Percentiles rank a stretch among this genome's conserved stretches.
Evolutionary conservation across 2,329 filamentous ascomycete species (phyloP).

Genomic region (Septoria petroselini): DNA sequence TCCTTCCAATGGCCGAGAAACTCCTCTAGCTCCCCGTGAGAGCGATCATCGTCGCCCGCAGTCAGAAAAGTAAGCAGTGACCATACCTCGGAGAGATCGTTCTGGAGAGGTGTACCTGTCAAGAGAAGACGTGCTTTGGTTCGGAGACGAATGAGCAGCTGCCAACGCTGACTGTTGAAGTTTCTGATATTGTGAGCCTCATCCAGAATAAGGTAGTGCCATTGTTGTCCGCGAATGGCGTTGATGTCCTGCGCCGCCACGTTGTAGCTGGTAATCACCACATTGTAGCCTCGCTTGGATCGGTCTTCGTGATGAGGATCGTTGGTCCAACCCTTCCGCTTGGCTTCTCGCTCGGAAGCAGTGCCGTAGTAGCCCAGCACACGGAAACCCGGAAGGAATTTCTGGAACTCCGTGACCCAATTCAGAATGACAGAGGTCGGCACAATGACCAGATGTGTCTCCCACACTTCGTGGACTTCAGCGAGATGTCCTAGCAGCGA

Average conservation of each 20-base stretch:
- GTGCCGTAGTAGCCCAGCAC: constrained; percentile 96
- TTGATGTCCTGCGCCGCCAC: constrained; percentile 91
- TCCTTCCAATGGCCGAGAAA: constrained; percentile 96
- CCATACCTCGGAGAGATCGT: constrained; percentile 96
- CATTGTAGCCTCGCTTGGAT: constrained; percentile 97
- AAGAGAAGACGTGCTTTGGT: constrained; percentile 82
- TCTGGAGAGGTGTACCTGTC: constrained; percentile 93
- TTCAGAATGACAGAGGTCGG: constrained; percentile 98
- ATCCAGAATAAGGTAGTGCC: constrained; percentile 98
- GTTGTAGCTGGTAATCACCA: constrained; percentile 96
- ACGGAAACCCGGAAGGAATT: constrained; percentile 97
- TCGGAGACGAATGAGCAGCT: constrained; percentile 89
- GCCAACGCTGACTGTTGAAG: constrained; percentile 96
- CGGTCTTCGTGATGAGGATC: constrained; percentile 61
- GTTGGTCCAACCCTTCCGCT: constrained; percentile 89
- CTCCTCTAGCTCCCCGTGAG: constrained; percentile 87
- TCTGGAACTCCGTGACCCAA: constrained; percentile 99
- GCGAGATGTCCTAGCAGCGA: constrained; percentile 88
- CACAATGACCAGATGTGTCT: constrained; percentile 91
- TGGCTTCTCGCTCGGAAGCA: constrained; percentile 85
- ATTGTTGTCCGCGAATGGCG: constrained; percentile 84
- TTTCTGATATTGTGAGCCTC: constrained; percentile 99
- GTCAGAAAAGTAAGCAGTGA: constrained; percentile 94
- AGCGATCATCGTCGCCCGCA: constrained; percentile 76
- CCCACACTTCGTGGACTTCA: constrained; percentile 87